phyloP scores from a whole-genome alignment of 768 basidiomycete genomes.

The Boletus rubescentipes region DNA sequence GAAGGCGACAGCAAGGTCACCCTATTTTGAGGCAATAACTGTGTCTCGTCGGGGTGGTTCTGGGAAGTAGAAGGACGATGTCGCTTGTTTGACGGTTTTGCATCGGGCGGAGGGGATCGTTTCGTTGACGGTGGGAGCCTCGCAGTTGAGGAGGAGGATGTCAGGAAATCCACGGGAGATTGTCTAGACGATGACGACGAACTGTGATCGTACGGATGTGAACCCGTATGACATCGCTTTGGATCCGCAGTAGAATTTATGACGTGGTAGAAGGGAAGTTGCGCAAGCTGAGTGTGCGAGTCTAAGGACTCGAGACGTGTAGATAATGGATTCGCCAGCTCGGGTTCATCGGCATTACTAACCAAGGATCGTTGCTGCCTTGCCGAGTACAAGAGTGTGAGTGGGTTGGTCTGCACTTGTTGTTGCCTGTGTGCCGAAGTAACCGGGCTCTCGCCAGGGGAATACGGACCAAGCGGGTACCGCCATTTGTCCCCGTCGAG shows the following conservation, averaged over 20 bases:
- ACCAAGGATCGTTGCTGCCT: conserved; percentile 15
- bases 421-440: conserved; percentile 13
- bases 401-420: conserved; percentile 19
- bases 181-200: conserved; percentile 30
- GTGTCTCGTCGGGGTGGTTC: conserved; percentile 11
- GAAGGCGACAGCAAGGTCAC: conserved; percentile 63
- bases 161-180: conserved; percentile 23
- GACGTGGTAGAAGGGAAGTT: conserved; percentile 19
- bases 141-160: conserved; percentile 14
- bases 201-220: conserved; percentile 12
- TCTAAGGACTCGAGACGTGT: conserved; percentile 2
- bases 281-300: conserved; percentile 9
- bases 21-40: conserved; percentile 11
- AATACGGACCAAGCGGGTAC: conserved; percentile 21
- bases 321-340: conserved; percentile 2
- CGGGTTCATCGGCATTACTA: conserved; percentile 9
- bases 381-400: conserved; percentile 18
- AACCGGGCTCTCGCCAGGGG: conserved; percentile 8
- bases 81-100: conserved; percentile 34
- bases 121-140: conserved; percentile 20
- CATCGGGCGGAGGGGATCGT: conserved; percentile 27
- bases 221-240: conserved; percentile 9
- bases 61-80: conserved; percentile 24
- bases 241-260: conserved; percentile 9
- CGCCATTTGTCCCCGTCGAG: conserved; percentile 50